These are phyloP conservation scores for Phytopythium cucurbitacearum DNA, from an alignment of 352 stramenopile species.

Conservation along the genomic window DNA sequence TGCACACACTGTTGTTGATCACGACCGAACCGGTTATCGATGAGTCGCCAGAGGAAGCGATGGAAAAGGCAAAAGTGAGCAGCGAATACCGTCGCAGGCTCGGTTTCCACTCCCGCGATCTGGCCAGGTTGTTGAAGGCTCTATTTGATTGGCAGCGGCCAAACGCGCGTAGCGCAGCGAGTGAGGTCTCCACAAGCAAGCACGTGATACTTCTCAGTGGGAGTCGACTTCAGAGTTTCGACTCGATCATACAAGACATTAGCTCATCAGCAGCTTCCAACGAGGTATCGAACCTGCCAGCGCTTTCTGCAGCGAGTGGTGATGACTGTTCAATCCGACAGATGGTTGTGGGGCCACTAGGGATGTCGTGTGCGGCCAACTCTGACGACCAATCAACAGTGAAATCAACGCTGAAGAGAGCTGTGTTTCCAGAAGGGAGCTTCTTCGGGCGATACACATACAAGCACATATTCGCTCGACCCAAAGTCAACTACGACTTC, in stretches of 20 bases:
- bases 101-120: constrained; percentile 36
- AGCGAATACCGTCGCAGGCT: constrained; percentile 25
- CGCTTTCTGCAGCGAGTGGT: neutral
- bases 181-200: constrained; percentile 3
- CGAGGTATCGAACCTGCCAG: neutral
- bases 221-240: constrained; percentile 24
- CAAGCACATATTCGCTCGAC: constrained; percentile 17
- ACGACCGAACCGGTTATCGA: constrained; percentile 30
- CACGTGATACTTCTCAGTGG: constrained; percentile 35
- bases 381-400: neutral
- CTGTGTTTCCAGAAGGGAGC: constrained; percentile 19
- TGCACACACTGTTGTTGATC: constrained; percentile 35
- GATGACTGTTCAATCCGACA: constrained; percentile 9
- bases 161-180: neutral
- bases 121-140: constrained; percentile 25
- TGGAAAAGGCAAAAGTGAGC: constrained; percentile 39
- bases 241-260: constrained; percentile 32
- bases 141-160: constrained; percentile 38
- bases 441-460: constrained; percentile 29
- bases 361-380: neutral
- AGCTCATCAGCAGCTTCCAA: neutral
- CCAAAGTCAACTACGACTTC: neutral
- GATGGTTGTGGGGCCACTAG: constrained; percentile 25
- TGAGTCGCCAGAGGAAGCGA: constrained; percentile 40
- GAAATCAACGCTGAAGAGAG: too few relatives aligned